Conservation (phyloP, 2,329 filamentous ascomycete species). For the Mollisia scopiformis region DNA sequence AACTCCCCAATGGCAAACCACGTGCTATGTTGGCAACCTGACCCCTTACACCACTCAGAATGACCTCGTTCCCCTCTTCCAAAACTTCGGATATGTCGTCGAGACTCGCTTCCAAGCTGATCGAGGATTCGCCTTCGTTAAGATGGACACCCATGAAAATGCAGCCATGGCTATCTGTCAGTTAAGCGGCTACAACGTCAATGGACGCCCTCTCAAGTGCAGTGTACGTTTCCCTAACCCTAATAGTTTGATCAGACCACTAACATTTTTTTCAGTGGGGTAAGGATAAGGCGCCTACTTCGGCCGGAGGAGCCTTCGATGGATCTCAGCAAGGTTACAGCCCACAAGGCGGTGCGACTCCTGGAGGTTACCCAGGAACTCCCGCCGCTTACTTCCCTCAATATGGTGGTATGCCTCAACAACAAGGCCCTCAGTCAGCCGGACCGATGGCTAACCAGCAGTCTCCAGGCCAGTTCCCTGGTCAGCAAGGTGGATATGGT, state of each 20-base stretch:
- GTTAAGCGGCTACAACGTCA: slow-evolving; percentile 96
- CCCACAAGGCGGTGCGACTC: slow-evolving; percentile 74
- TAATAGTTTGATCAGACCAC: slow-evolving; percentile 22
- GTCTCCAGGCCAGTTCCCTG: slow-evolving; percentile 53
- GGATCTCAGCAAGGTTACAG: slow-evolving; percentile 72
- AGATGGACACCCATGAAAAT: slow-evolving; percentile 98
- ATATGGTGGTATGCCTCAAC: slow-evolving; percentile 70
- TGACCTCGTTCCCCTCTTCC: slow-evolving; percentile 95
- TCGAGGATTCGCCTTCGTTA: slow-evolving; percentile 96
- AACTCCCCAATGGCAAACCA: slow-evolving; percentile 97
- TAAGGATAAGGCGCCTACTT: slow-evolving; percentile 91
- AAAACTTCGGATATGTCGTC: slow-evolving; percentile 97
- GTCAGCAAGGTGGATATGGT: slow-evolving; percentile 69
- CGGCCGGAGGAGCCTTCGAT: slow-evolving; percentile 77
- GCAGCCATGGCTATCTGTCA: slow-evolving; percentile 98
- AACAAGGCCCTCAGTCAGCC: slow-evolving; percentile 39
- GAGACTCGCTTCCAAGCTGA: slow-evolving; percentile 98
- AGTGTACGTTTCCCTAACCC: slow-evolving; percentile 71
- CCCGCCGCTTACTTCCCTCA: slow-evolving; percentile 88
- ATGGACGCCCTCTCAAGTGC: slow-evolving; percentile 95
- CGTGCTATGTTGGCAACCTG: slow-evolving; percentile 95
- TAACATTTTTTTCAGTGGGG: slow-evolving; percentile 76
- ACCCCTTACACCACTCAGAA: slow-evolving; percentile 97
- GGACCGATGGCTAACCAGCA: slow-evolving; percentile 42
- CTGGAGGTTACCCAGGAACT: slow-evolving; percentile 73